Evolutionary conservation across 257 asterid genomes (phyloP), one percentile per base, ranked within the genome.

Genomic region (Lithospermum erythrorhizon): DNA sequence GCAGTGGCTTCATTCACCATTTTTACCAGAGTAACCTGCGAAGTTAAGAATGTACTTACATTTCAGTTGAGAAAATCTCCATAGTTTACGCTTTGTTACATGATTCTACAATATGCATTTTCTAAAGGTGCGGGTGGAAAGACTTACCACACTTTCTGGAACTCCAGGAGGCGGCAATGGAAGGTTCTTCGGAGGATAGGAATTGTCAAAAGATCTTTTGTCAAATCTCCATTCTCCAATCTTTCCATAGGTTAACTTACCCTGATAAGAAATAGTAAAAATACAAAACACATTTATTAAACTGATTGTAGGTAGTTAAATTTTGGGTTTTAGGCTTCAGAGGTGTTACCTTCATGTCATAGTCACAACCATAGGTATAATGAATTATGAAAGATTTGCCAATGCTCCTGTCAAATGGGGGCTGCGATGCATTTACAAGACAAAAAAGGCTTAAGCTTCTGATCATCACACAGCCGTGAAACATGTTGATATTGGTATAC

Each of bases 1-100:
- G 87, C 79, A 19, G 89, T 82, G 62, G 94, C 94, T 69, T 82
- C 85, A 67, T 84, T 84, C 81, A 84, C 85, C 94, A 84, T 84
- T 70, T 71, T 79, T 76, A 82, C 94, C 79, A 84, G 74, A 3
- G 89, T 84, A 58, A 84, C 94, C 94, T 84, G 87, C 60, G 70
- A 75, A 18, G 14, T 32, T 4, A 32, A 54, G 9, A 63, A 41
- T 41, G 49, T 41, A 41, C 49, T 8, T 35, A 6, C 7, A 6
- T 41, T 41, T 41, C 49, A 41, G 49, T 0, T 3, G 14, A 4
- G 49, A 18, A 11, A 41, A 41, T 11, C 2, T 13, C 18, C 18
- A 41, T 14, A 41, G 49, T 14, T 41, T 41, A 14, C 14, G 49
- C 18, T 11, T 41, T 11, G 18, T 41, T 41, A 41, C 15, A 41